A percentile compares a stretch with the other conserved stretches of the same genome.
Conservation (phyloP, 805 yeast species). For the Blastobotrys chiropterorum region DNA sequence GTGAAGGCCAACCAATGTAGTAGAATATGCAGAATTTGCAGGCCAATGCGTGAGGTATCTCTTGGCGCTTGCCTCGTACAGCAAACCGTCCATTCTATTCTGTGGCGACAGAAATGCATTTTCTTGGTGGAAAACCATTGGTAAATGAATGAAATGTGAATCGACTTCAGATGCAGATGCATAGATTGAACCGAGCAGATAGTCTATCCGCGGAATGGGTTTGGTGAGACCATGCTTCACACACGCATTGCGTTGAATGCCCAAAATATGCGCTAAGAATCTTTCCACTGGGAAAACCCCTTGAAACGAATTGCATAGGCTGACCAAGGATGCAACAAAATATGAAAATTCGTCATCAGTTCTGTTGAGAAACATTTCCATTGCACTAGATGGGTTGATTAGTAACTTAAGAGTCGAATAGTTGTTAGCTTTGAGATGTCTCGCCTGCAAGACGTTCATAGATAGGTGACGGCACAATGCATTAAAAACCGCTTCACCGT, state of each 20-base stretch:
- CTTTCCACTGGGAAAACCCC: background rate
- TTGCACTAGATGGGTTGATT: background rate
- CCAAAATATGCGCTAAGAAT: background rate
- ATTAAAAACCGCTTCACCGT: background rate
- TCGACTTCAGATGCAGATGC: background rate
- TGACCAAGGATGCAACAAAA: background rate
- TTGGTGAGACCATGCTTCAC: background rate
- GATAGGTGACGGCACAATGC: background rate
- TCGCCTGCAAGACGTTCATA: background rate
- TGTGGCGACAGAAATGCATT: background rate
- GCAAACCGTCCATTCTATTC: background rate
- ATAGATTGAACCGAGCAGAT: background rate
- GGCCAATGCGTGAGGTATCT: conserved; percentile 2
- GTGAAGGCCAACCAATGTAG: background rate
- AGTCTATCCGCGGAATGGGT: background rate
- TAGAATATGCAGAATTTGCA: background rate
- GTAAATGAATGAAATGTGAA: background rate
- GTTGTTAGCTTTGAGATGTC: background rate
- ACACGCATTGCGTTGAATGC: background rate
- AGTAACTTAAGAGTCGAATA: background rate
- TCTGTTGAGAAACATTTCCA: background rate
- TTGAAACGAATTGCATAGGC: background rate
- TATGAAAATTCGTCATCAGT: background rate
- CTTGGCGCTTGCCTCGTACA: background rate
- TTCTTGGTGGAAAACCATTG: background rate